Base-by-base conservation (phyloP, 192 early-diverging fungal species). In the Rhizoclosmatium globosum region DNA sequence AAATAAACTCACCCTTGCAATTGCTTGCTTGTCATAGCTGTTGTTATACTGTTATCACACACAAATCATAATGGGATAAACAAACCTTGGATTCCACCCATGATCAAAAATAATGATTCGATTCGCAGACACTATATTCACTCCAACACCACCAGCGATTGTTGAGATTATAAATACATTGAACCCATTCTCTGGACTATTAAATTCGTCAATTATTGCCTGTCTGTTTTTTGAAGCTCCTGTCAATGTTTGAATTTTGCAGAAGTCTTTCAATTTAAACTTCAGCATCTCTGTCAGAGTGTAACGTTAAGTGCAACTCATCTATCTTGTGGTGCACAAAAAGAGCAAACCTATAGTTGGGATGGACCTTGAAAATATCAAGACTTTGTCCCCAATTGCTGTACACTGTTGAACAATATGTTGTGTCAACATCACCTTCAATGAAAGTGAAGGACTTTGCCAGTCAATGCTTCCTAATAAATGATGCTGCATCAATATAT, bases 1-100 rank as follows among this genome's bases (percentile, higher is more conserved):
- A 31, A 72, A 72, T 19, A 19, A 39, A 78, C 85, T 74, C 1
- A 92, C 89, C 56, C 92, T 77, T 11, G 91, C 90, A 86, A 92
- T 91, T 0, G 89, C 91, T 73, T 85, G 81, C 56, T 87, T 57
- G 46, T 81, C 82, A 41, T 71, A 4, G 17, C 71, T 73, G n/a
- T n/a, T n/a, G n/a, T n/a, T n/a, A n/a, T n/a, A n/a, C n/a, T n/a
- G n/a, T n/a, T n/a, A 47, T 13, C 39, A 7, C 53, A 56, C 53
- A 56, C 7, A 56, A 64, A 64, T 6, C 7, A 64, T 15, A 21
- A 7, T 4, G 15, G 68, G 46, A 4, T 42, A 6, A 58, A 70
- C 21, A 56, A 84, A 81, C 46, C 89, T 91, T 31, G 94, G 94
- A 64, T 94, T 95, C 93, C 93, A 95, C 48, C 92, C 93, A 41